Evolutionary conservation across 495 filamentous ascomycete species (phyloP).

Genomic region (Chaetomidium leptoderma): DNA sequence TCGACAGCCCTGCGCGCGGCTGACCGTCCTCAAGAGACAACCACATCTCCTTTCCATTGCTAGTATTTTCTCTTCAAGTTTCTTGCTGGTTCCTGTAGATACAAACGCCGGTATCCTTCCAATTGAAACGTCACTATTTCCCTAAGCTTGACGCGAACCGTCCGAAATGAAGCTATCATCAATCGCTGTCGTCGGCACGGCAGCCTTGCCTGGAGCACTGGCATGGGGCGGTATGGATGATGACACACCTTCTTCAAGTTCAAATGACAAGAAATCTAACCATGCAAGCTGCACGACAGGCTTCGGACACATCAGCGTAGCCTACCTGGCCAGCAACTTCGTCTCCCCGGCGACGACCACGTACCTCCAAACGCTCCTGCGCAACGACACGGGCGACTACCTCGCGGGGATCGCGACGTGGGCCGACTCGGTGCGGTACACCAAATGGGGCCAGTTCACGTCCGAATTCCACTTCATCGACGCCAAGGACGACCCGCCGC

Average conservation of each 20-base stretch:
- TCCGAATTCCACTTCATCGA: conserved; percentile 69
- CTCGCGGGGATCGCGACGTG: conserved; percentile 59
- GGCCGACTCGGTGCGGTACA: conserved; percentile 60
- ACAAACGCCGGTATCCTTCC: not conserved
- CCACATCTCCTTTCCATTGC: not conserved
- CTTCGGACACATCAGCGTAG: conserved; percentile 59
- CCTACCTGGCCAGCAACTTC: conserved; percentile 48
- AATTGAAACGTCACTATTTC: not conserved
- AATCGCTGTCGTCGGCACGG: conserved; percentile 17
- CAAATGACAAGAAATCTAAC: not conserved
- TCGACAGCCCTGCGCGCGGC: not conserved
- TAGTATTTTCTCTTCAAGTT: not conserved
- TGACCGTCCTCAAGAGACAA: not conserved
- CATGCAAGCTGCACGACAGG: conserved; percentile 26
- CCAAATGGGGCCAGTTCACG: conserved; percentile 52
- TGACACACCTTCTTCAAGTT: too few species aligned
- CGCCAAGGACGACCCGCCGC: conserved; percentile 59
- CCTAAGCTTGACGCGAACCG: not conserved
- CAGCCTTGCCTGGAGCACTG: conserved; percentile 17
- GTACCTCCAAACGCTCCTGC: conserved; percentile 42
- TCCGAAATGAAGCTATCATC: conserved; percentile 28
- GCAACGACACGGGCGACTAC: conserved; percentile 48
- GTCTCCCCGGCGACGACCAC: conserved; percentile 37
- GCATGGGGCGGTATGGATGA: conserved; percentile 38
- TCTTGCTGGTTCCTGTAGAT: conserved; percentile 1